These are phyloP conservation scores for Schoenoplectus tabernaemontani DNA, from an alignment of 202 grass and related monocot genomes.

Conservation along the genomic window DNA sequence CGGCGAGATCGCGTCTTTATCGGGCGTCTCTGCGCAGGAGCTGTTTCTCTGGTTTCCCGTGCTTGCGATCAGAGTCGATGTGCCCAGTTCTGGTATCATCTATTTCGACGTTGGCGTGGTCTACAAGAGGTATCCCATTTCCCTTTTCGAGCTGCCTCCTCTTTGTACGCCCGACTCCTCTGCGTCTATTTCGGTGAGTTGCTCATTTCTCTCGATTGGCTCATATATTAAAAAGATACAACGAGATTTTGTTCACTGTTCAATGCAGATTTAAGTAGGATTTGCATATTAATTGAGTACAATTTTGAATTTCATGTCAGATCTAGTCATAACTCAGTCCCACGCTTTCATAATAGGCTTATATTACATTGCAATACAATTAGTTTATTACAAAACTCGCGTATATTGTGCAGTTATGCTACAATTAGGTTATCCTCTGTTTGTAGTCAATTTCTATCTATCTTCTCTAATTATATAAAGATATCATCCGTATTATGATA, in stretches of 20 bases:
- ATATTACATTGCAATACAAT: background rate
- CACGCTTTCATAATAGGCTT: background rate
- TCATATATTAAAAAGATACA: background rate
- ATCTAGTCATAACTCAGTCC: background rate
- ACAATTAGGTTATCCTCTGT: background rate
- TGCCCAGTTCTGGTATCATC: slow-evolving; percentile 41
- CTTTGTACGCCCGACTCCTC: slow-evolving; percentile 34
- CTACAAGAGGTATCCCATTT: slow-evolving; percentile 46
- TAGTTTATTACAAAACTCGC: background rate
- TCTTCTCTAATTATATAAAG: background rate
- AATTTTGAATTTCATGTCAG: background rate
- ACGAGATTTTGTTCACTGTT: background rate
- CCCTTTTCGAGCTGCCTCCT: slow-evolving; percentile 59
- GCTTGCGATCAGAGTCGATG: slow-evolving; percentile 39
- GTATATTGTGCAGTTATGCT: background rate
- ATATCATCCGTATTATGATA: background rate
- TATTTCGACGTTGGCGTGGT: slow-evolving; percentile 77
- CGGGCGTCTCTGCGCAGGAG: slow-evolving; percentile 29
- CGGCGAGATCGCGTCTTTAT: slow-evolving; percentile 35
- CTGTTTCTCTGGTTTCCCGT: slow-evolving; percentile 58
- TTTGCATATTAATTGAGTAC: background rate
- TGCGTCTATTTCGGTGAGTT: background rate
- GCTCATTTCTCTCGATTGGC: background rate
- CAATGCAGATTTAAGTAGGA: background rate
- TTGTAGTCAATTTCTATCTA: background rate